Evolutionary conservation across 2,329 filamentous ascomycete genomes (phyloP).

Genomic region (Taxawa tesnikishii): DNA sequence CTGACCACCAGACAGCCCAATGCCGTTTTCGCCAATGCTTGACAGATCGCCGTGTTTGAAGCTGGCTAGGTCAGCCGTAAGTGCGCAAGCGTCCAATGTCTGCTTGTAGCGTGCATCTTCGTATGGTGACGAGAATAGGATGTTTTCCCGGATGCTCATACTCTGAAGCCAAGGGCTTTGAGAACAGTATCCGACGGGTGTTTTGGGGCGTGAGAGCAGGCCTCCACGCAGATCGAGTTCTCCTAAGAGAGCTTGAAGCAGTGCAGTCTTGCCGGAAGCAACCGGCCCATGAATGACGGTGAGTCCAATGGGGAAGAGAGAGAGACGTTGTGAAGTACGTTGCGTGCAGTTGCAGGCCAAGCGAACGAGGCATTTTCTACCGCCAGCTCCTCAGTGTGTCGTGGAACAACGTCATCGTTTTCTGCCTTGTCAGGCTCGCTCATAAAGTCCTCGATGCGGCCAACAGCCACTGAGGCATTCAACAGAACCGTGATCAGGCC

Average conservation of each 20-base stretch:
- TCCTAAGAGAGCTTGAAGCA: conserved; percentile 46
- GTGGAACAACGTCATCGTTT: conserved; percentile 22
- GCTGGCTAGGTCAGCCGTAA: conserved; percentile 48
- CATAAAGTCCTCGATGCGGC: conserved; percentile 79
- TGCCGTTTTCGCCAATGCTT: conserved; percentile 33
- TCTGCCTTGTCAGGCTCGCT: conserved; percentile 58
- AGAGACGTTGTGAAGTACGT: conserved; percentile 42
- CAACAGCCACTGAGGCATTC: conserved; percentile 72
- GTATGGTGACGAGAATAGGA: conserved; percentile 52
- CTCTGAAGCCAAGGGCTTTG: conserved; percentile 58
- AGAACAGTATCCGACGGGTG: conserved; percentile 50
- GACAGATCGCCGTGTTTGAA: conserved; percentile 53
- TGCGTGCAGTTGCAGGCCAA: conserved; percentile 57
- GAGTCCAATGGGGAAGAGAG: conserved; percentile 43
- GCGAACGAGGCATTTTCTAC: conserved; percentile 59
- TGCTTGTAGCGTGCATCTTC: conserved; percentile 57
- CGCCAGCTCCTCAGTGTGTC: conserved; percentile 23
- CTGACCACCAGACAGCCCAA: conserved; percentile 35
- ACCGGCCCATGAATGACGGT: conserved; percentile 53
- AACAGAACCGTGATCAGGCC: conserved; percentile 62
- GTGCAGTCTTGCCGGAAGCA: conserved; percentile 50
- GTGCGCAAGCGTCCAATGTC: conserved; percentile 53
- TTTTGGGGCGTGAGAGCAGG: conserved; percentile 38
- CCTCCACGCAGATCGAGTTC: conserved; percentile 44
- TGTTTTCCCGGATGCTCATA: conserved; percentile 58